phyloP scores from a whole-genome alignment of 768 basidiomycete species.

The Psilocybe azurescens region DNA sequence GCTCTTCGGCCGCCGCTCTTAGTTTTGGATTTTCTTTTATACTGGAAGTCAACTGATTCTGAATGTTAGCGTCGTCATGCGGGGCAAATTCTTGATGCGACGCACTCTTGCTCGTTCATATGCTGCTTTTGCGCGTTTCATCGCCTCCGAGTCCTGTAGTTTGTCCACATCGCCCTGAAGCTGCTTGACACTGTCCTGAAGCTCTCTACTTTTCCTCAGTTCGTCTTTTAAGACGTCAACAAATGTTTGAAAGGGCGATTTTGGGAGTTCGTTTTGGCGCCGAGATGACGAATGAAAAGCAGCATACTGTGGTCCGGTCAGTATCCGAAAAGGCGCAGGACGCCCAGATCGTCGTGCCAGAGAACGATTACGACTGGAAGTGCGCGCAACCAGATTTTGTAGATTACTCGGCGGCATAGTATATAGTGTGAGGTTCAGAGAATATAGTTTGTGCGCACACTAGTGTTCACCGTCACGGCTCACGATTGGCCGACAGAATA shows the following conservation, averaged over 20 bases:
- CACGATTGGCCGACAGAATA: constrained; percentile 16
- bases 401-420: constrained; percentile 52
- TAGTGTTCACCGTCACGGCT: constrained; percentile 17
- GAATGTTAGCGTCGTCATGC: constrained; percentile 1
- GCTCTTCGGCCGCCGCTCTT: constrained; percentile 91
- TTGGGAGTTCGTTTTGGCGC: constrained; percentile 68
- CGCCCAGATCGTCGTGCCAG: constrained; percentile 28
- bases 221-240: constrained; percentile 94
- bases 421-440: constrained; percentile 7
- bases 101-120: constrained; percentile 94
- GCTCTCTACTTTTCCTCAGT: constrained; percentile 89
- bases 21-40: constrained; percentile 96
- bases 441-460: constrained; percentile 9
- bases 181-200: constrained; percentile 97
- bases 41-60: constrained; percentile 78
- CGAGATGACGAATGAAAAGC: constrained; percentile 73
- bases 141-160: constrained; percentile 94
- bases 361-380: constrained; percentile 34
- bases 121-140: constrained; percentile 89
- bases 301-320: constrained; percentile 31
- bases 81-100: constrained; percentile 22
- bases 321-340: constrained; percentile 48
- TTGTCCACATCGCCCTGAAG: constrained; percentile 98
- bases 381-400: constrained; percentile 41
- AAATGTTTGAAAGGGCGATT: constrained; percentile 96